These are phyloP conservation scores for Phellopilus nigrolimitatus DNA, from an alignment of 1,284 basidiomycete genomes.

Conservation along the genomic window DNA sequence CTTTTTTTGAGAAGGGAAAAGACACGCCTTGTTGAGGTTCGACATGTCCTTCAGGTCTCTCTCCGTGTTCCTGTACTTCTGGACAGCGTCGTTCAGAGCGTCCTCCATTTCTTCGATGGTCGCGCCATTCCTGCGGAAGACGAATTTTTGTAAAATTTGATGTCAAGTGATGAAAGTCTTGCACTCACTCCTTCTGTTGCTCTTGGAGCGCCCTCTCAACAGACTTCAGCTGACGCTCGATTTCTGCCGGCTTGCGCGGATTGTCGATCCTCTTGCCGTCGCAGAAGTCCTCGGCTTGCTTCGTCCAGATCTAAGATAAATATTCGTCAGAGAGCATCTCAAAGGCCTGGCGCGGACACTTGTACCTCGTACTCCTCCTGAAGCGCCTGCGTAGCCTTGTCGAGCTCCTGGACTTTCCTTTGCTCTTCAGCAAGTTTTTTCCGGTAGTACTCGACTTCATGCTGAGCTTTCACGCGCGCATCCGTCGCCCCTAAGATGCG, in stretches of 20 bases:
- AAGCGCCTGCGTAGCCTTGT: constrained; percentile 44
- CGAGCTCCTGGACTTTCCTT: constrained; percentile 36
- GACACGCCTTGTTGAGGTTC: constrained; percentile 56
- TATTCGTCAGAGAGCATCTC: background rate
- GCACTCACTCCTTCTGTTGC: constrained; percentile 58
- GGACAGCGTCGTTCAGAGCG: constrained; percentile 60
- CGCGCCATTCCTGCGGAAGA: constrained; percentile 57
- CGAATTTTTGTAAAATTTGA: constrained; percentile 3
- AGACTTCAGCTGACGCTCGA: constrained; percentile 59
- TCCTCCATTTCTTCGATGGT: constrained; percentile 72
- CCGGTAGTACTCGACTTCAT: constrained; percentile 40
- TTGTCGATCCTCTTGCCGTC: constrained; percentile 46
- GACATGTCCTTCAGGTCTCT: constrained; percentile 59
- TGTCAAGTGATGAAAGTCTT: too few species aligned
- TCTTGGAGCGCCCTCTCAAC: constrained; percentile 64
- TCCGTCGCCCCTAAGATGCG: constrained; percentile 42
- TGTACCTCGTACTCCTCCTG: constrained; percentile 56
- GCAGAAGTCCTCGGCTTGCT: constrained; percentile 60
- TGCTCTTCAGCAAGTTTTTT: constrained; percentile 45
- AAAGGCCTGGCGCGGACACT: background rate
- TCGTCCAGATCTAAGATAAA: constrained; percentile 55
- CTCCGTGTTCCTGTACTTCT: constrained; percentile 51
- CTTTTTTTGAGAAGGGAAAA: background rate
- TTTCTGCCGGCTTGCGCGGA: constrained; percentile 47
- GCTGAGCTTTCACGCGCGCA: constrained; percentile 44